These are phyloP conservation scores for Apiospora hydei DNA, from an alignment of 2,329 filamentous ascomycete genomes.

Conservation along the genomic window DNA sequence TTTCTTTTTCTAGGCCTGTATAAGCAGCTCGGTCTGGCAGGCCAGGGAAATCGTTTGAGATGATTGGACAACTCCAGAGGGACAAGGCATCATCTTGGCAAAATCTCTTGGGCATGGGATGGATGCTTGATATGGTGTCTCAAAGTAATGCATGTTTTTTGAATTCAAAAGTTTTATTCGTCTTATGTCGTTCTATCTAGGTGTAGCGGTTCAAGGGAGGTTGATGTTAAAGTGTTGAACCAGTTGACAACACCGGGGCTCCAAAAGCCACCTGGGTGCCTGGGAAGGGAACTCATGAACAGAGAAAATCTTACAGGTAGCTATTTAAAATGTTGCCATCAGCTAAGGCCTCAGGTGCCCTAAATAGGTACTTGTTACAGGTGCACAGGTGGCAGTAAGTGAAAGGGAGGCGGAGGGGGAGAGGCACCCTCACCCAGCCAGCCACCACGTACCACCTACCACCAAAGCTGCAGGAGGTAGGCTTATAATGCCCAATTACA, in stretches of 20 bases:
- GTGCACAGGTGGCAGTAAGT: background rate
- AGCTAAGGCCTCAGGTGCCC: too few species aligned
- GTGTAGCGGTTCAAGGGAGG: background rate
- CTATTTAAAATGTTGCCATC: background rate
- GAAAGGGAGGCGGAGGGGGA: background rate
- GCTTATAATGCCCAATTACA: background rate
- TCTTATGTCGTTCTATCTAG: background rate
- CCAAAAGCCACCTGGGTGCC: background rate
- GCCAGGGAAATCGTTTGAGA: too few species aligned
- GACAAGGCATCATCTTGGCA: too few species aligned
- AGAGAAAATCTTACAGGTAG: background rate
- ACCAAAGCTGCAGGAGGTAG: background rate
- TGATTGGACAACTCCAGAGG: too few species aligned
- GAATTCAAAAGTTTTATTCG: background rate
- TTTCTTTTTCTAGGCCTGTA: too few species aligned
- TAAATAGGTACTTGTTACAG: background rate
- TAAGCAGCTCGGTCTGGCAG: too few species aligned
- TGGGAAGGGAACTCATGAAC: background rate
- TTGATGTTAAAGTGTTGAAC: background rate
- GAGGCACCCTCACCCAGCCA: background rate
- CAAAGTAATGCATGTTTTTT: background rate
- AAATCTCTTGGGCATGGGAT: too few species aligned
- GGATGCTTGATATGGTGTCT: too few species aligned
- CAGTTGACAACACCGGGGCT: background rate
- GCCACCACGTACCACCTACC: background rate